Evolutionary conservation across 2,329 filamentous ascomycete genomes (phyloP).

Genomic region (Diaporthe sp.): DNA sequence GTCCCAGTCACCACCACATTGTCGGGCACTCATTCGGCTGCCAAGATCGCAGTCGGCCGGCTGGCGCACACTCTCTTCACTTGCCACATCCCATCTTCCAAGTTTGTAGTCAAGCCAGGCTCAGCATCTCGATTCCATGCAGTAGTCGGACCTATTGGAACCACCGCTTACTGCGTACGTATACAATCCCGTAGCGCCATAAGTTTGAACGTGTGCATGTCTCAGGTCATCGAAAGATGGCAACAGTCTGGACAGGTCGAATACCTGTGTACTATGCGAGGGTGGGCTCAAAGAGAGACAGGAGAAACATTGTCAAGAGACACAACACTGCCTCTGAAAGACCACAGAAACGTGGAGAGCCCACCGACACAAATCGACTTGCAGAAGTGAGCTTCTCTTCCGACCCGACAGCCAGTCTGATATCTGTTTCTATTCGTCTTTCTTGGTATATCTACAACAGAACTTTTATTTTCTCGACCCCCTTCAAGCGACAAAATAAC

Average conservation of each 20-base stretch:
- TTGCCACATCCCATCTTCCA: background rate
- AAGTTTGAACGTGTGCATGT: background rate
- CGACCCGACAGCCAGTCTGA: background rate
- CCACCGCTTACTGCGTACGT: background rate
- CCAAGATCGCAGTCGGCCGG: background rate
- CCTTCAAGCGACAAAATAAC: background rate
- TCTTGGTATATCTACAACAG: too few relatives aligned
- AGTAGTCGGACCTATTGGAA: background rate
- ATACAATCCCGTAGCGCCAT: background rate
- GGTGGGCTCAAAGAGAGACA: background rate
- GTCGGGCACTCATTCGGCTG: background rate
- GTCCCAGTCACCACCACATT: background rate
- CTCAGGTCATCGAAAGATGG: background rate
- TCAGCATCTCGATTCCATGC: conserved; percentile 23
- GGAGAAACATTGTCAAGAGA: background rate
- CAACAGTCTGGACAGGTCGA: background rate
- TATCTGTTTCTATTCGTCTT: background rate
- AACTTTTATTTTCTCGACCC: background rate
- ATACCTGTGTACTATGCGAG: background rate
- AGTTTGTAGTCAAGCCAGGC: background rate
- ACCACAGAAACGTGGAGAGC: background rate
- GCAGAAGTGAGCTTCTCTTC: background rate
- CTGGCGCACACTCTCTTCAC: background rate
- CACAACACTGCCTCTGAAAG: background rate
- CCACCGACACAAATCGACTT: background rate